These are phyloP conservation scores for Fusarium bactridioides DNA, from an alignment of 2,329 filamentous ascomycete genomes.

Conservation along the genomic window DNA sequence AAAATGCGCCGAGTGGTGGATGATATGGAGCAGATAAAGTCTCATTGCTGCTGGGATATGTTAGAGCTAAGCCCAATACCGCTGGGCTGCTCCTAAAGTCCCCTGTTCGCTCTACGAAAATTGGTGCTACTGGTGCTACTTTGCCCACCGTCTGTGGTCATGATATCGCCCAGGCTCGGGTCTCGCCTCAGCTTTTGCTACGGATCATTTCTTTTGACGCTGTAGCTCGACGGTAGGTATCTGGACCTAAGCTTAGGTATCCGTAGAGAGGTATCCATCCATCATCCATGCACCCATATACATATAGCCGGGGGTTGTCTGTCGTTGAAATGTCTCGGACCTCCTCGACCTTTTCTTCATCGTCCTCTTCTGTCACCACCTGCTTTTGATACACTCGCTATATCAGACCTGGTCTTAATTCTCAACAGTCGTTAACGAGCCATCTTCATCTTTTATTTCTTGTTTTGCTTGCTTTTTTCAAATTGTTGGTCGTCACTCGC, in stretches of 20 bases:
- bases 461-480: background rate
- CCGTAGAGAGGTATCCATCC: background rate
- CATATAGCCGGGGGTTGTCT: background rate
- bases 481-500: background rate
- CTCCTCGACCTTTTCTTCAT: slow-evolving; percentile 18
- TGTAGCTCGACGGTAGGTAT: slow-evolving; percentile 10
- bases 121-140: slow-evolving; percentile 30
- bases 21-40: slow-evolving; percentile 26
- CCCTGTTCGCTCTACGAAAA: slow-evolving; percentile 21
- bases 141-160: slow-evolving; percentile 19
- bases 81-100: slow-evolving; percentile 22
- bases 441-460: background rate
- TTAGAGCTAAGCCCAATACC: slow-evolving; percentile 36
- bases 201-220: slow-evolving; percentile 38
- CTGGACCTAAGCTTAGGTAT: background rate
- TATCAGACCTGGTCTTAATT: slow-evolving; percentile 12
- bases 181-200: slow-evolving; percentile 31
- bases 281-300: background rate
- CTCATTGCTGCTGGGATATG: slow-evolving; percentile 22
- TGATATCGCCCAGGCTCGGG: slow-evolving; percentile 42
- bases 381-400: slow-evolving; percentile 29
- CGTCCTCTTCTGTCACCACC: slow-evolving; percentile 15
- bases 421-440: slow-evolving; percentile 16
- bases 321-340: slow-evolving; percentile 21
- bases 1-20: slow-evolving; percentile 39